Evolutionary conservation across 202 grass and related monocot genomes (phyloP), one percentile per base, ranked within the genome.

Genomic region (Zoysia matrella): DNA sequence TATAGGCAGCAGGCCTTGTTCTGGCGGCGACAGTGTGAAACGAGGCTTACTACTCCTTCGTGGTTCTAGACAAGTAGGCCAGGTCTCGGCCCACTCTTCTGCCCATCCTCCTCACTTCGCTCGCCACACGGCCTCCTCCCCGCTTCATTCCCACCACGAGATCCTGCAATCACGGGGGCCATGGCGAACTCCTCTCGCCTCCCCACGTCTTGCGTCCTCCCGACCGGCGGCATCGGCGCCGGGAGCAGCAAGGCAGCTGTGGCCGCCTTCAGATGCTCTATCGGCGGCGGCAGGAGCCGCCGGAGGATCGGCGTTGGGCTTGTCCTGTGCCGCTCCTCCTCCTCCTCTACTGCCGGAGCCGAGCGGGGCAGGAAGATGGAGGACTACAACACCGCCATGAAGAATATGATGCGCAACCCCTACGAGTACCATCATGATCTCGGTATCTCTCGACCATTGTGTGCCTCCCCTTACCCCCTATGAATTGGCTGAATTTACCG

Each of bases 341-440:
- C 73, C 47, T 36, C 30, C 30, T 36, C 30, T 36, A 64, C 62
- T 66, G 44, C 80, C 6, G 80, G 80, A 52, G 70, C 80, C 44
- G 4, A 30, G 40, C 75, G 84, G 40, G 6, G 78, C 52, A 80
- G 72, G 39, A 86, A 11, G 85, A 86, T 86, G 73, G 95, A 98
- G 63, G 92, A 98, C 63, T 94, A 98, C 60, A 98, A 91, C 73
- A 86, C 90, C 7, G 88, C 84, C 86, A 98, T 98, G 92, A 94
- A 98, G 79, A 72, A 85, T 47, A 83, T 93, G 82, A 95, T 98
- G 92, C 88, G 90, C 75, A 98, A 93, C 43, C 95, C 92, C 14
- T 95, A 95, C 51, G 92, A 95, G 51, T 98, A 95, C 74, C 92
- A 95, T 74, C 95, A 98, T 18, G 92, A 98, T 58, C 86, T 98